phyloP scores from a whole-genome alignment of 1,284 basidiomycete genomes.

The Pseudozyma tsukubaensis region DNA sequence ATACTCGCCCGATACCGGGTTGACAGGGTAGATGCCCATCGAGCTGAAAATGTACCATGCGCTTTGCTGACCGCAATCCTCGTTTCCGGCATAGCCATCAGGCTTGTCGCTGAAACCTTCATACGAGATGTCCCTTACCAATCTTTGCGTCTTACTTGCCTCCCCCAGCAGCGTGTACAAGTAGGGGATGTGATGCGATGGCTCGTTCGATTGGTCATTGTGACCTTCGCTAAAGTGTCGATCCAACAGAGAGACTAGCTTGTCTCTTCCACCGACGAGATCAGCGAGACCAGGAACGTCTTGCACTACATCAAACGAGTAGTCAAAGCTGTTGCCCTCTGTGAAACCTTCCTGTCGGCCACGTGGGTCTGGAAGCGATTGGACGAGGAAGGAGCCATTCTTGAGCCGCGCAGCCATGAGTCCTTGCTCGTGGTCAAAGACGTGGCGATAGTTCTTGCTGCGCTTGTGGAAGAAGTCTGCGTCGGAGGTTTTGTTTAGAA shows the following conservation, averaged over 20 bases:
- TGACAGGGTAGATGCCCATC: constrained; percentile 88
- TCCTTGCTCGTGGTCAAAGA: constrained; percentile 80
- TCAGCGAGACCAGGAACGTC: constrained; percentile 77
- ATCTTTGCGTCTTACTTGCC: constrained; percentile 77
- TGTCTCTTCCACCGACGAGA: constrained; percentile 76
- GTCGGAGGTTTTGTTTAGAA: constrained; percentile 73
- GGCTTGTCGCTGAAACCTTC: constrained; percentile 78
- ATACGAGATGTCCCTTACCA: constrained; percentile 77
- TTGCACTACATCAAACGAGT: constrained; percentile 61
- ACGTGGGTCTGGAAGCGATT: constrained; percentile 71
- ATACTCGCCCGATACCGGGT: constrained; percentile 69
- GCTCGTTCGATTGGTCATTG: constrained; percentile 86
- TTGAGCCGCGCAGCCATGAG: constrained; percentile 83
- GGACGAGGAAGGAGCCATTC: constrained; percentile 71
- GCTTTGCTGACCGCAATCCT: constrained; percentile 89
- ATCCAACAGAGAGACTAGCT: constrained; percentile 78
- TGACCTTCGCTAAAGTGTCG: constrained; percentile 82
- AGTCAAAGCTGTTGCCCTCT: constrained; percentile 77
- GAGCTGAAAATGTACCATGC: constrained; percentile 83
- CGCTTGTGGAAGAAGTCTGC: constrained; percentile 74
- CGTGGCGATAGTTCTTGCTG: constrained; percentile 73
- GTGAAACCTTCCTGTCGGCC: constrained; percentile 82
- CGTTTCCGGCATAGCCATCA: constrained; percentile 80
- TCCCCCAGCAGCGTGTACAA: constrained; percentile 79
- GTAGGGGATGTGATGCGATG: constrained; percentile 83